Evolutionary conservation across 257 asterid genomes (phyloP), one percentile per base, ranked within the genome.

Genomic region (Oldenlandia corymbosa): DNA sequence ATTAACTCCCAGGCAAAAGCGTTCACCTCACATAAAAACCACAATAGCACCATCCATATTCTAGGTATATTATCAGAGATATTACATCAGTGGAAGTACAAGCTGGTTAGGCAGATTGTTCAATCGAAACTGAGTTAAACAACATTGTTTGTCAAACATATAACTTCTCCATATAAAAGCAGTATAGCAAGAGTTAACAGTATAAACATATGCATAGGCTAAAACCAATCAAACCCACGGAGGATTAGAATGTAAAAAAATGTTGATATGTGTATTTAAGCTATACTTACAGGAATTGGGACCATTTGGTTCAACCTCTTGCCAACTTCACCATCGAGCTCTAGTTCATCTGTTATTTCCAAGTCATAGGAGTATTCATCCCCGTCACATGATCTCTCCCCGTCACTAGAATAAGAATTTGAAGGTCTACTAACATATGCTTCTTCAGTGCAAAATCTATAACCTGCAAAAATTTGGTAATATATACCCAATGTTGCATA

Each of bases 251-350:
- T 16, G 24, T 8, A 28, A 7, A 16, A 3, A 14, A 68, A 11
- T 58, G 10, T 27, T 26, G 23, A 28, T 20, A 41, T 63, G 41
- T 20, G 4, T 34, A 67, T 31, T 53, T 69, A 70, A 43, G 39
- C 36, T 51, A 58, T 51, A 79, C 98, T 86, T 80, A 86, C 97
- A 67, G 93, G 95, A 66, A 83, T 81, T 58, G 96, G 79, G 76
- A 78, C 59, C 88, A 87, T 81, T 73, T 90, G 88, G 74, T 83
- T 73, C 68, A 93, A 67, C 83, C 95, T 88, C 87, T 81, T 90
- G 79, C 79, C 85, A 58, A 93, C 95, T 83, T 90, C 96, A 68
- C 95, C 99, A 72, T 88, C 97, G 73, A 87, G 64, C 65, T 85
- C 95, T 65, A 73, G 77, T 75, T 87, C 95, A 68, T 92, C 91